These are phyloP conservation scores for Balakata baccata DNA, from an alignment of 345 rosid species.

Conservation along the genomic window DNA sequence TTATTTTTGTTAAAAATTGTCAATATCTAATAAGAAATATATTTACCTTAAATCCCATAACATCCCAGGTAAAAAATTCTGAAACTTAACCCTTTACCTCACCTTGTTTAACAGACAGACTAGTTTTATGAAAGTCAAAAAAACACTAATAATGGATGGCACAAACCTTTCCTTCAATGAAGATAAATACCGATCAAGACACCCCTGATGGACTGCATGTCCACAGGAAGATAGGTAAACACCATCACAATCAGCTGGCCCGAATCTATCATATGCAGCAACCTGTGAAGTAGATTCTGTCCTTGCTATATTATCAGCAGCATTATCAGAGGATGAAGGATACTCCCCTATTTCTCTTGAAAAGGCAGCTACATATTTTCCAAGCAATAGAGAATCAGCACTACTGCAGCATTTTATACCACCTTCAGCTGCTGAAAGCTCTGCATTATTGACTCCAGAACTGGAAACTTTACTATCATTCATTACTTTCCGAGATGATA, in stretches of 20 bases:
- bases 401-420: slow-evolving; percentile 27
- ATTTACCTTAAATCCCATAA: too few species aligned
- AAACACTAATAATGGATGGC: background rate
- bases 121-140: background rate
- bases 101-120: background rate
- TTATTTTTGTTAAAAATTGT: background rate
- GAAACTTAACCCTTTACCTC: background rate
- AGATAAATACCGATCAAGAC: slow-evolving; percentile 74
- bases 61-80: background rate
- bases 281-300: slow-evolving; percentile 36
- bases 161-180: slow-evolving; percentile 85
- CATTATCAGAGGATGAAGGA: slow-evolving; percentile 43
- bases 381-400: slow-evolving; percentile 48
- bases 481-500: slow-evolving; percentile 38
- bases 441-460: slow-evolving; percentile 27
- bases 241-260: slow-evolving; percentile 81
- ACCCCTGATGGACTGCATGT: slow-evolving; percentile 92
- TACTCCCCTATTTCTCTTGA: slow-evolving; percentile 41
- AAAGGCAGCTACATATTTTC: slow-evolving; percentile 46
- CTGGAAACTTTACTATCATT: slow-evolving; percentile 24
- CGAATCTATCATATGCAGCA: slow-evolving; percentile 55
- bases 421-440: slow-evolving; percentile 31
- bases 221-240: slow-evolving; percentile 88
- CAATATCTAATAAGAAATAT: too few species aligned
- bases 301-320: slow-evolving; percentile 21